A percentile compares a stretch with the other conserved stretches of the same genome.
These are phyloP conservation scores for Psilocybe mexicana DNA, from an alignment of 1,284 basidiomycete genomes.

Conservation along the genomic window DNA sequence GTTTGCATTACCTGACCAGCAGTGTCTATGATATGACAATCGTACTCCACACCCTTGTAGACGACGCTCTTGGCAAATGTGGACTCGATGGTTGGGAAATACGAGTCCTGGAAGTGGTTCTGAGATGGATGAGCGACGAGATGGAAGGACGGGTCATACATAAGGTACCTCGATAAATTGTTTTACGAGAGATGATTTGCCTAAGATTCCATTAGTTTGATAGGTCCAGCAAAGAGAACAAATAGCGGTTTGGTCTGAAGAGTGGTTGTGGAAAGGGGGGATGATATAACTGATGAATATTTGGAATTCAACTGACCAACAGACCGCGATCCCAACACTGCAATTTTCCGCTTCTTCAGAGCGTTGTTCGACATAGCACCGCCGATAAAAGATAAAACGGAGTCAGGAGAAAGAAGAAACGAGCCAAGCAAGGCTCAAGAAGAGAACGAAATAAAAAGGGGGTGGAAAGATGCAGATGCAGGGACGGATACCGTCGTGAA, in stretches of 20 bases:
- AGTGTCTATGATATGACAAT: slow-evolving; percentile 96
- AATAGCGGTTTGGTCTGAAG: neutral
- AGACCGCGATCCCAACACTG: slow-evolving; percentile 53
- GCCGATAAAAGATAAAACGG: slow-evolving; percentile 9
- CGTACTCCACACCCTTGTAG: slow-evolving; percentile 87
- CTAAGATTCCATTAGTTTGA: slow-evolving; percentile 24
- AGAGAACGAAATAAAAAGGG: slow-evolving; percentile 14
- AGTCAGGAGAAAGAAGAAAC: slow-evolving; percentile 4
- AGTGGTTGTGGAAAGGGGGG: neutral
- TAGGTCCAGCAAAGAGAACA: neutral
- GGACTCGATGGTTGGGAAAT: slow-evolving; percentile 92
- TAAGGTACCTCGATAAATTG: slow-evolving; percentile 46
- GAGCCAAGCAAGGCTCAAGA: neutral
- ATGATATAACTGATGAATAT: slow-evolving; percentile 2
- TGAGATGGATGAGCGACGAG: slow-evolving; percentile 70
- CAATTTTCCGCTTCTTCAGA: slow-evolving; percentile 74
- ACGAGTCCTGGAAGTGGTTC: slow-evolving; percentile 52
- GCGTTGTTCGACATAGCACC: slow-evolving; percentile 36
- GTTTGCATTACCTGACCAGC: slow-evolving; percentile 83
- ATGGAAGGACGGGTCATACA: slow-evolving; percentile 38
- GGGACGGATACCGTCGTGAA: neutral
- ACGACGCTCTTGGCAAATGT: slow-evolving; percentile 87
- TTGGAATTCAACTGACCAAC: slow-evolving; percentile 38
- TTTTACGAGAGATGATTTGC: slow-evolving; percentile 53
- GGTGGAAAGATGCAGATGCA: neutral